These are phyloP conservation scores for Xanthoconium separans DNA, from an alignment of 1,284 basidiomycete genomes.

Conservation along the genomic window DNA sequence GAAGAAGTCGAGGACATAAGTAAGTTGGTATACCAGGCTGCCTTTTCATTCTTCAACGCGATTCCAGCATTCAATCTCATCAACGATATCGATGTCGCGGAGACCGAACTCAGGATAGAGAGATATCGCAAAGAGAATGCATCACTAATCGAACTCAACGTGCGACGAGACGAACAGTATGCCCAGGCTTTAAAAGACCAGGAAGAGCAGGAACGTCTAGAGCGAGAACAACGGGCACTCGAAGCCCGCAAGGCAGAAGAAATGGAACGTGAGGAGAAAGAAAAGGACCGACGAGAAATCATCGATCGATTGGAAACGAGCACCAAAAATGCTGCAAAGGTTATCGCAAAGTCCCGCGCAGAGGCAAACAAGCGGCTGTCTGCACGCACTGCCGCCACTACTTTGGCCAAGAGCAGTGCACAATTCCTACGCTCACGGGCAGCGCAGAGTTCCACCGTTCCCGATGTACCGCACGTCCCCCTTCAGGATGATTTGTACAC, in stretches of 20 bases:
- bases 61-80: conserved; percentile 90
- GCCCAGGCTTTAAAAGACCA: conserved; percentile 67
- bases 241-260: conserved; percentile 71
- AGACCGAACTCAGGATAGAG: conserved; percentile 83
- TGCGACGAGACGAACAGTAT: conserved; percentile 75
- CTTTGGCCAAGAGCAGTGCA: conserved; percentile 47
- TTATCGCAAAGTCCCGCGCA: conserved; percentile 69
- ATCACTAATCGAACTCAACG: conserved; percentile 74
- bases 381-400: conserved; percentile 49
- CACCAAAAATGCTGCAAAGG: conserved; percentile 63
- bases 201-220: conserved; percentile 69
- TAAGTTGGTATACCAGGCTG: conserved; percentile 39
- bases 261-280: conserved; percentile 74
- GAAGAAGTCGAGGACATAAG: conserved; percentile 96
- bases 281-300: conserved; percentile 70
- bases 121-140: conserved; percentile 82
- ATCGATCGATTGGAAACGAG: conserved; percentile 79
- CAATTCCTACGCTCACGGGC: conserved; percentile 57
- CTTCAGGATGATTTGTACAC: conserved; percentile 73
- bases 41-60: conserved; percentile 10
- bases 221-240: conserved; percentile 70
- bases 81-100: conserved; percentile 82
- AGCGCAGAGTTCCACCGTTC: conserved; percentile 56
- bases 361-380: conserved; percentile 59
- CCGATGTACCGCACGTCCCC: conserved; percentile 75